Conservation (phyloP, 1,139 yeast genomes). For the Taphrina flavorubra region DNA sequence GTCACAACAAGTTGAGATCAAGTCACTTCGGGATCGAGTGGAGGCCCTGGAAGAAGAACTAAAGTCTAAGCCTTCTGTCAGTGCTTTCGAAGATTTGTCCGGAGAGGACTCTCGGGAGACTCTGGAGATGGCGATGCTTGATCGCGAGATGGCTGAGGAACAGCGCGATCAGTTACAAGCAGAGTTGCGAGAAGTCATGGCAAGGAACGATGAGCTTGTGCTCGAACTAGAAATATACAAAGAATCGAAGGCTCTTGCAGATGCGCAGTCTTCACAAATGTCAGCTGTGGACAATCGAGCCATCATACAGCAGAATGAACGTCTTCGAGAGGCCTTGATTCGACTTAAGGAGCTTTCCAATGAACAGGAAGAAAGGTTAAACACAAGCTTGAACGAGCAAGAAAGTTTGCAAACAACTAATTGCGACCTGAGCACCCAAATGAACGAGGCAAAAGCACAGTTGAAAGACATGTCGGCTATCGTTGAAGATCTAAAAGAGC, state of each 20-base stretch:
- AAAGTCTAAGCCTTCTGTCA: background rate
- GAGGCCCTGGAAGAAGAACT: slow-evolving; percentile 13
- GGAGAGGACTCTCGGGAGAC: slow-evolving; percentile 50
- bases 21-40: slow-evolving; percentile 9
- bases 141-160: slow-evolving; percentile 60
- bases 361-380: slow-evolving; percentile 53
- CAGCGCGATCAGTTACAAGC: slow-evolving; percentile 54
- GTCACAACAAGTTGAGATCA: slow-evolving; percentile 25
- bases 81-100: background rate
- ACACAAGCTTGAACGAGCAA: slow-evolving; percentile 50
- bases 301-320: slow-evolving; percentile 51
- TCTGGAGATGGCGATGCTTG: slow-evolving; percentile 62
- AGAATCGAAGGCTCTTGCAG: slow-evolving; percentile 45
- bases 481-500: slow-evolving; percentile 57
- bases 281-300: background rate
- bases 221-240: slow-evolving; percentile 53
- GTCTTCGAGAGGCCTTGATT: slow-evolving; percentile 54
- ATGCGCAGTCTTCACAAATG: slow-evolving; percentile 19
- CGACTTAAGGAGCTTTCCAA: slow-evolving; percentile 54
- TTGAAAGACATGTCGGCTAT: slow-evolving; percentile 55
- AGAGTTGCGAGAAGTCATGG: slow-evolving; percentile 51
- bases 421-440: slow-evolving; percentile 42
- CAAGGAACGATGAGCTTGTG: slow-evolving; percentile 54
- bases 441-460: slow-evolving; percentile 49
- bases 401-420: slow-evolving; percentile 36